phyloP scores from a whole-genome alignment of 139 green algal genomes.

The Picocystis salinarum region DNA sequence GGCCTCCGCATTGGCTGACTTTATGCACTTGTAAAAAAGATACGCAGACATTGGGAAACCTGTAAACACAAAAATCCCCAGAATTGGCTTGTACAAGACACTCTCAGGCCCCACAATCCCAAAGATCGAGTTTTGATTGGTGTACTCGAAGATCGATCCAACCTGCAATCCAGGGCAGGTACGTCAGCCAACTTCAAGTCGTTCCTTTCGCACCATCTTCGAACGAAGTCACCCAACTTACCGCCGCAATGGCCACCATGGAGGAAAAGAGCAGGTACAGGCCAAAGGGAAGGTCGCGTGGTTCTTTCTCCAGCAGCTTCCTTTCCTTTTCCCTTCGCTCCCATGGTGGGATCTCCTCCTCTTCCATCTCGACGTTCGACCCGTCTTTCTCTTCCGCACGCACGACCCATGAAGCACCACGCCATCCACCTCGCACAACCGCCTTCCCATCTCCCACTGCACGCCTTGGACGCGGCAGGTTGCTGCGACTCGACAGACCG shows the following conservation, averaged over 20 bases:
- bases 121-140: slow-evolving; percentile 33
- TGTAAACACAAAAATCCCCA: slow-evolving; percentile 13
- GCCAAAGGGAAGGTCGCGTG: slow-evolving; percentile 37
- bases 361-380: background rate
- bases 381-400: background rate
- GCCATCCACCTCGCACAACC: too few relatives aligned
- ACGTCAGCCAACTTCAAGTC: background rate
- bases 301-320: slow-evolving; percentile 23
- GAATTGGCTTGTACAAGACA: slow-evolving; percentile 11
- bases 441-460: too few relatives aligned
- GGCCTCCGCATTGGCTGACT: slow-evolving; percentile 8
- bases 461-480: too few relatives aligned
- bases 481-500: too few relatives aligned
- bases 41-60: slow-evolving; percentile 7
- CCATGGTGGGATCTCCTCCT: slow-evolving; percentile 42
- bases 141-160: slow-evolving; percentile 40
- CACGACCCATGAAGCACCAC: too few relatives aligned
- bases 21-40: slow-evolving; percentile 12
- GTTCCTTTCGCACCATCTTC: background rate
- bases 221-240: slow-evolving; percentile 6
- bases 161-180: slow-evolving; percentile 14
- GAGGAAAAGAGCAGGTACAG: slow-evolving; percentile 47
- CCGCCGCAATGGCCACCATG: slow-evolving; percentile 59
- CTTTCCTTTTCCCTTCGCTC: slow-evolving; percentile 49
- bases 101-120: slow-evolving; percentile 19